Conservation (phyloP, 495 filamentous ascomycete genomes). For the Physcia stellaris region DNA sequence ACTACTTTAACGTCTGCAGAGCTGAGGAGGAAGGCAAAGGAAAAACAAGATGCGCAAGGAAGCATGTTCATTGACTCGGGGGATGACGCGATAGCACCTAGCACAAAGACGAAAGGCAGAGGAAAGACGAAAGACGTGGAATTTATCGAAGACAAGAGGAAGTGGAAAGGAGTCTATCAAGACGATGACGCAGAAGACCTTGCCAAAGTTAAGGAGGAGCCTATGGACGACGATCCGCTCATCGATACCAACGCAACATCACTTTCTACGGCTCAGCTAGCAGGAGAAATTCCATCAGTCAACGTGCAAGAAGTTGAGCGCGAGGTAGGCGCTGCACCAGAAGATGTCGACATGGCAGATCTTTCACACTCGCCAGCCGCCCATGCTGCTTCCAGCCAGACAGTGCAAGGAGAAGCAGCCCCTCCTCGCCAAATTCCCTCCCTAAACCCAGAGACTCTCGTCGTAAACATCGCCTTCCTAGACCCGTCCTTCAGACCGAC, state of each 20-base stretch:
- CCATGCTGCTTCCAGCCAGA: background rate
- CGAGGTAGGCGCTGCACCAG: constrained; percentile 15
- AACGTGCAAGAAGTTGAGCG: constrained; percentile 10
- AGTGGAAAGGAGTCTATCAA: constrained; percentile 20
- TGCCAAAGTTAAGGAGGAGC: constrained; percentile 31
- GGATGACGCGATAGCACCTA: constrained; percentile 3
- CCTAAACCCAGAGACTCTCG: constrained; percentile 1
- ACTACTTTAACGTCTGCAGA: constrained; percentile 32
- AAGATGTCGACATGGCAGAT: constrained; percentile 10
- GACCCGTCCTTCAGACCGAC: constrained; percentile 11
- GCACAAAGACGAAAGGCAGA: constrained; percentile 6
- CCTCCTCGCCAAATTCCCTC: no score
- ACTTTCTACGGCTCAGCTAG: no score
- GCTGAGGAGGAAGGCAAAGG: constrained; percentile 24
- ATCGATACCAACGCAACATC: no score
- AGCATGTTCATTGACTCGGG: constrained; percentile 10
- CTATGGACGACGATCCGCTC: constrained; percentile 27
- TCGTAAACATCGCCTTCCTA: background rate
- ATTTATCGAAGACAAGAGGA: constrained; percentile 13
- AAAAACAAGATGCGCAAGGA: constrained; percentile 9
- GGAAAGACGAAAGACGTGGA: constrained; percentile 18
- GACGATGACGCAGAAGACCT: constrained; percentile 15
- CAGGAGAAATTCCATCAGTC: no score
- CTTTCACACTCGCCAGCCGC: background rate
- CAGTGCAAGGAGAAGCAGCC: no score